phyloP scores from a whole-genome alignment of 345 rosid genomes.

The Triadica sebifera region DNA sequence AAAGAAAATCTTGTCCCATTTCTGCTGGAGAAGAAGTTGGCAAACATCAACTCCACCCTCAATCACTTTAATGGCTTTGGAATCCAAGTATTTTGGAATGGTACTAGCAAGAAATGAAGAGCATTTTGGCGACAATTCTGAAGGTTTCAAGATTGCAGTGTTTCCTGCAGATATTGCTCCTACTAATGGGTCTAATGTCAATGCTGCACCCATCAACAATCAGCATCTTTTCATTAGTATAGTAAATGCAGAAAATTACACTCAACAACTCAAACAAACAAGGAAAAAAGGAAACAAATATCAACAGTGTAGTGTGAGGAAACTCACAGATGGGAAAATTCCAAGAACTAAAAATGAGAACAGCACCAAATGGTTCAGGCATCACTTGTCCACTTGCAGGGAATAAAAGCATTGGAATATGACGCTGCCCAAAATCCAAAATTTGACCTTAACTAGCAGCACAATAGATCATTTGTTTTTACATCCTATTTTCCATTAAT shows the following conservation, averaged over 20 bases:
- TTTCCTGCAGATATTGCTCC: conserved; percentile 97
- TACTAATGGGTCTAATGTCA: conserved; percentile 72
- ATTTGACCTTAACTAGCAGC: neutral
- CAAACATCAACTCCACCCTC: conserved; percentile 60
- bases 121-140: conserved; percentile 64
- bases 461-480: too few species aligned
- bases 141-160: conserved; percentile 66
- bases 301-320: too few species aligned
- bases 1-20: conserved; percentile 94
- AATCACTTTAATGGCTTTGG: conserved; percentile 63
- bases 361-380: conserved; percentile 78
- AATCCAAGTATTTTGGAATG: conserved; percentile 65
- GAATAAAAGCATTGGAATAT: conserved; percentile 52
- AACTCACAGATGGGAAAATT: conserved; percentile 82
- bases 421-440: conserved; percentile 33
- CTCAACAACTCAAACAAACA: too few species aligned
- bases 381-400: conserved; percentile 64
- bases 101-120: conserved; percentile 52
- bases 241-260: too few species aligned
- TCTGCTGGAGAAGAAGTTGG: conserved; percentile 51
- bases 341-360: conserved; percentile 73
- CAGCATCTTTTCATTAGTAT: too few species aligned
- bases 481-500: too few species aligned
- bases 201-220: conserved; percentile 37
- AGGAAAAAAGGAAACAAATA: too few species aligned